Evolutionary conservation across 768 basidiomycete genomes (phyloP).

Genomic region (Leccinum ochraceum): DNA sequence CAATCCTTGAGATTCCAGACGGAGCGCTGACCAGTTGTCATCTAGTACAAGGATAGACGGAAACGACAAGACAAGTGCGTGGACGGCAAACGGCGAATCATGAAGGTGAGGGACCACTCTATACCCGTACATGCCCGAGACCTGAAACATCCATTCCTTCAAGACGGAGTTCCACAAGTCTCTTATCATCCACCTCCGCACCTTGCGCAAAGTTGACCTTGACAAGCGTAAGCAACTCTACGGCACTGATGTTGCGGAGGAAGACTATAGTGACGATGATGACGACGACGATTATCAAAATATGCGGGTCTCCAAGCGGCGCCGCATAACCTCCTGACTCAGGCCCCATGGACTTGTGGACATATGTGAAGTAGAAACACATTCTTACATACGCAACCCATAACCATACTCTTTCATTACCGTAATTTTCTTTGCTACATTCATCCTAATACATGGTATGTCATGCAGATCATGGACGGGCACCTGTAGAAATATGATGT

Average conservation of each 20-base stretch:
- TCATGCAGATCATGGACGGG: conserved; percentile 22
- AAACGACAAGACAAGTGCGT: conserved; percentile 49
- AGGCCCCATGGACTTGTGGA: conserved; percentile 17
- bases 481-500: neutral
- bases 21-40: conserved; percentile 3
- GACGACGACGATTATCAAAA: conserved; percentile 38
- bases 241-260: conserved; percentile 40
- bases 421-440: conserved; percentile 33
- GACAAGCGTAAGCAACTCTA: conserved; percentile 48
- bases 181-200: conserved; percentile 55
- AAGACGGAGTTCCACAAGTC: conserved; percentile 74
- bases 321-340: conserved; percentile 27
- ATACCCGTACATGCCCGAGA: neutral
- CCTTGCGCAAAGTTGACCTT: conserved; percentile 60
- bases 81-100: conserved; percentile 51
- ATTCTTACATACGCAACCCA: conserved; percentile 24
- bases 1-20: conserved; percentile 1
- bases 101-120: conserved; percentile 49
- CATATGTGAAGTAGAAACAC: conserved; percentile 23
- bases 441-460: conserved; percentile 28
- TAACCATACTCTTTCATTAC: conserved; percentile 28
- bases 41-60: conserved; percentile 65
- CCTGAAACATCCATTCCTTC: conserved; percentile 2
- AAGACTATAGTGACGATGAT: conserved; percentile 38
- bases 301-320: conserved; percentile 31